Conservation (phyloP, 352 stramenopile species). For the Hyaloperonospora arabidopsidis region DNA sequence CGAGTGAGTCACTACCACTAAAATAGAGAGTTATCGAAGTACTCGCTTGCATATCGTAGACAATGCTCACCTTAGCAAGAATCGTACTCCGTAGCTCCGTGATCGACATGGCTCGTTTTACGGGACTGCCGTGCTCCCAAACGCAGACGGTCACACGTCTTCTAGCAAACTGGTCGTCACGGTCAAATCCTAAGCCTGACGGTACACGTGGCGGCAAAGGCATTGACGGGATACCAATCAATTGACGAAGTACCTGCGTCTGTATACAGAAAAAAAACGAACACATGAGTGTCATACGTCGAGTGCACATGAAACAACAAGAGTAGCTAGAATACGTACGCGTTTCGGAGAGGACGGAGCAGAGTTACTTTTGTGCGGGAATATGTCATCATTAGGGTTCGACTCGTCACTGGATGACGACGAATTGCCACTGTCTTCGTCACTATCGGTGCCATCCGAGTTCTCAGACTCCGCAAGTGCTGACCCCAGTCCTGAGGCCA, state of each 20-base stretch:
- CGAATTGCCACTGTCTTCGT: slow-evolving; percentile 67
- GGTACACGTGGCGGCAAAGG: slow-evolving; percentile 31
- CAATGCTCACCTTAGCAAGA: slow-evolving; percentile 45
- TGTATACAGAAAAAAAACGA: neutral
- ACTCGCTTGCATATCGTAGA: neutral
- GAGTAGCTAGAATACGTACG: slow-evolving; percentile 12
- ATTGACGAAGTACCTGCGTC: slow-evolving; percentile 11
- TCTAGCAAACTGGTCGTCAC: slow-evolving; percentile 47
- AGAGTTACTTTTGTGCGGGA: slow-evolving; percentile 23
- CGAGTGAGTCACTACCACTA: neutral
- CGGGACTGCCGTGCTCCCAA: slow-evolving; percentile 58
- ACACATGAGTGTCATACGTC: slow-evolving; percentile 8
- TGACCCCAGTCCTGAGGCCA: slow-evolving; percentile 39
- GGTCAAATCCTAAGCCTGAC: slow-evolving; percentile 19
- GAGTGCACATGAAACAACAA: neutral
- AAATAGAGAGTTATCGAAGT: slow-evolving; percentile 1
- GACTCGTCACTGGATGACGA: slow-evolving; percentile 67
- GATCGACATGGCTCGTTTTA: slow-evolving; percentile 76
- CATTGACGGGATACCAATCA: slow-evolving; percentile 18
- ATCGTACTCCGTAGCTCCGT: slow-evolving; percentile 76
- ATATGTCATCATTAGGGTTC: slow-evolving; percentile 36
- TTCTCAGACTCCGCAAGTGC: slow-evolving; percentile 70
- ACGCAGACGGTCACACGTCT: slow-evolving; percentile 70
- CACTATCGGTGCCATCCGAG: slow-evolving; percentile 68
- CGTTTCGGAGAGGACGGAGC: slow-evolving; percentile 21